These are phyloP conservation scores for Yamadazyma nakazawae DNA, from an alignment of 805 yeast genomes.

Conservation along the genomic window DNA sequence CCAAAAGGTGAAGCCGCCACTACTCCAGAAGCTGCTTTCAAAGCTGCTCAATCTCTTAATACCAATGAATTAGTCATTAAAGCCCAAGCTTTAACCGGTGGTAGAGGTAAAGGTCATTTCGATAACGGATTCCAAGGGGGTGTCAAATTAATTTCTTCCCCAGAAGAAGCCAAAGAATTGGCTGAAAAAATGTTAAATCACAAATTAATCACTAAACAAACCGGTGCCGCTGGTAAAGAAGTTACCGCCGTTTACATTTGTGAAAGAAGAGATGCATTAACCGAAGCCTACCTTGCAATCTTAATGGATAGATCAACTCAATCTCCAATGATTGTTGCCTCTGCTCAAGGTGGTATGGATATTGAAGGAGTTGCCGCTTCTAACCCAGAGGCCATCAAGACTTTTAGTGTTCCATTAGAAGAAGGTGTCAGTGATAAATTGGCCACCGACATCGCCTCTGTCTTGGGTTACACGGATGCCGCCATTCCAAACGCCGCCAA, in stretches of 20 bases:
- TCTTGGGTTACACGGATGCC: slow-evolving; percentile 73
- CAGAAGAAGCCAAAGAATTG: slow-evolving; percentile 82
- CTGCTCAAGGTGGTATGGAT: slow-evolving; percentile 99
- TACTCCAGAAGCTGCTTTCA: slow-evolving; percentile 83
- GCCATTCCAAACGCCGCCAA: slow-evolving; percentile 86
- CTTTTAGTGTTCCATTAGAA: slow-evolving; percentile 74
- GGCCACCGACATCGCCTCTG: slow-evolving; percentile 74
- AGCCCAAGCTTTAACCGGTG: slow-evolving; percentile 99
- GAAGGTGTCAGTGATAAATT: slow-evolving; percentile 75
- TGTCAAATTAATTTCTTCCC: slow-evolving; percentile 81
- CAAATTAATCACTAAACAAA: slow-evolving; percentile 95
- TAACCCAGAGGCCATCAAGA: slow-evolving; percentile 88
- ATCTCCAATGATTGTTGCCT: slow-evolving; percentile 89
- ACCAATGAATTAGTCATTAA: slow-evolving; percentile 87
- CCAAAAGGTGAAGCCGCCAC: slow-evolving; percentile 91
- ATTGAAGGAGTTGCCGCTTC: slow-evolving; percentile 96
- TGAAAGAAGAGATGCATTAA: slow-evolving; percentile 88
- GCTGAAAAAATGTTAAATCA: slow-evolving; percentile 89
- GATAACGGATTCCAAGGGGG: slow-evolving; percentile 96
- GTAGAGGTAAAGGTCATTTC: slow-evolving; percentile 98
- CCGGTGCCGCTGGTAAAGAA: slow-evolving; percentile 95
- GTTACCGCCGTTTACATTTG: slow-evolving; percentile 96
- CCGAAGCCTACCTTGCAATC: slow-evolving; percentile 94
- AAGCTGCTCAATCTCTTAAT: slow-evolving; percentile 72
- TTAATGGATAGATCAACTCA: slow-evolving; percentile 91